Conservation (phyloP, 768 basidiomycete genomes). For the Nidularia pulvinata region DNA sequence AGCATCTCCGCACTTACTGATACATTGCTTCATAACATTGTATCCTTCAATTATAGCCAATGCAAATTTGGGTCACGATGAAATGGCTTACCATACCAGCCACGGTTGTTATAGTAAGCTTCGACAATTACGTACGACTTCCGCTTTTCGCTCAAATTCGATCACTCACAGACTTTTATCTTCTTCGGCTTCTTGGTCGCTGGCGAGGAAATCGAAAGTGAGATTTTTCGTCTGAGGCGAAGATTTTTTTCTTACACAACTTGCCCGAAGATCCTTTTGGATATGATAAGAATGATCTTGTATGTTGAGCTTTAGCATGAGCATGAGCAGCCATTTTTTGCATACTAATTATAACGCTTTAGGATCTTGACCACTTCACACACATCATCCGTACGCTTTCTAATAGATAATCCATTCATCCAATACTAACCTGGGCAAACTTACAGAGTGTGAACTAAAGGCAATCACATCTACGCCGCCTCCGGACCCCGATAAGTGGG, state of each 20-base stretch:
- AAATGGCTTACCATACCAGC: conserved; percentile 68
- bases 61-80: conserved; percentile 58
- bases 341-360: not conserved
- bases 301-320: conserved; percentile 19
- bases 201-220: conserved; percentile 77
- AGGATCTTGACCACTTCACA: conserved; percentile 75
- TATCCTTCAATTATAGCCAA: conserved; percentile 39
- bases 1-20: conserved; percentile 6
- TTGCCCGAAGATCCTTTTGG: conserved; percentile 42
- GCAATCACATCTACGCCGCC: conserved; percentile 61
- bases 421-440: too few relatives aligned
- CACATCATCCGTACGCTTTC: conserved; percentile 56
- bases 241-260: not conserved
- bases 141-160: not conserved
- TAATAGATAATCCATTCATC: too few relatives aligned
- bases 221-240: conserved; percentile 11
- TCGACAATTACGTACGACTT: too few relatives aligned
- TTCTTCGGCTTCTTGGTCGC: conserved; percentile 77
- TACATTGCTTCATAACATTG: too few relatives aligned
- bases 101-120: conserved; percentile 47
- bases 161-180: conserved; percentile 48
- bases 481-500: conserved; percentile 62
- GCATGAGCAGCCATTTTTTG: too few relatives aligned
- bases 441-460: conserved; percentile 50
- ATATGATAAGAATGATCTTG: conserved; percentile 76